These are phyloP conservation scores for Colletotrichum costaricense DNA, from an alignment of 2,329 filamentous ascomycete genomes.

Conservation along the genomic window DNA sequence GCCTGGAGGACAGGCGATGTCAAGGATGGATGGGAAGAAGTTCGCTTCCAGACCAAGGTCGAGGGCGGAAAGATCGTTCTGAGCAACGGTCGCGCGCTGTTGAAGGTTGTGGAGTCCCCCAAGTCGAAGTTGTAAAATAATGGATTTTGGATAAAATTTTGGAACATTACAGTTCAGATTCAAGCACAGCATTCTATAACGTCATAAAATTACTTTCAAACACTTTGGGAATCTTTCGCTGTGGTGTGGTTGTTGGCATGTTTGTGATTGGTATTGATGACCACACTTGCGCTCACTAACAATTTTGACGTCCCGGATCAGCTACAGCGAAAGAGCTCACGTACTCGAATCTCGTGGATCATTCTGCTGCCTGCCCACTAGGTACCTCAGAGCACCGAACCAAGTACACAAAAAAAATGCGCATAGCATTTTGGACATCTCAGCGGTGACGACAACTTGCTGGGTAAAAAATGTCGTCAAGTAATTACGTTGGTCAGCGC, in stretches of 20 bases:
- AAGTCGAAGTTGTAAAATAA: slow-evolving; percentile 71
- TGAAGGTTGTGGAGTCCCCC: slow-evolving; percentile 69
- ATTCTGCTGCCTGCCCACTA: background rate
- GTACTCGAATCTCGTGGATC: background rate
- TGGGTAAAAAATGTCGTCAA: slow-evolving; percentile 48
- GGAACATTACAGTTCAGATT: background rate
- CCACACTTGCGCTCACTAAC: slow-evolving; percentile 5
- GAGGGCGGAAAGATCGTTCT: slow-evolving; percentile 86
- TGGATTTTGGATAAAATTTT: background rate
- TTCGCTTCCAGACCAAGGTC: slow-evolving; percentile 83
- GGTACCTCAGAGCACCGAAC: background rate
- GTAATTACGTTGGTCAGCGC: slow-evolving; percentile 73
- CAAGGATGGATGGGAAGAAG: slow-evolving; percentile 79
- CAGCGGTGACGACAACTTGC: slow-evolving; percentile 11
- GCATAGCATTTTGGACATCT: background rate
- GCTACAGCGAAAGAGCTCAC: slow-evolving; percentile 7
- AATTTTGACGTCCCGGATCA: slow-evolving; percentile 20
- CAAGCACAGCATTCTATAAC: background rate
- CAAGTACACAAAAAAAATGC: slow-evolving; percentile 7
- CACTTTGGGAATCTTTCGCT: background rate
- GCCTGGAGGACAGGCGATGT: slow-evolving; percentile 82
- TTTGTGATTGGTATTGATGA: background rate
- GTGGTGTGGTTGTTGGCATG: background rate
- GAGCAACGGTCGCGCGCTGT: slow-evolving; percentile 85
- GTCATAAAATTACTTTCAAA: background rate